Evolutionary conservation across 2,329 filamentous ascomycete species (phyloP), one percentile per base, ranked within the genome.

Genomic region (Colletotrichum sp.): DNA sequence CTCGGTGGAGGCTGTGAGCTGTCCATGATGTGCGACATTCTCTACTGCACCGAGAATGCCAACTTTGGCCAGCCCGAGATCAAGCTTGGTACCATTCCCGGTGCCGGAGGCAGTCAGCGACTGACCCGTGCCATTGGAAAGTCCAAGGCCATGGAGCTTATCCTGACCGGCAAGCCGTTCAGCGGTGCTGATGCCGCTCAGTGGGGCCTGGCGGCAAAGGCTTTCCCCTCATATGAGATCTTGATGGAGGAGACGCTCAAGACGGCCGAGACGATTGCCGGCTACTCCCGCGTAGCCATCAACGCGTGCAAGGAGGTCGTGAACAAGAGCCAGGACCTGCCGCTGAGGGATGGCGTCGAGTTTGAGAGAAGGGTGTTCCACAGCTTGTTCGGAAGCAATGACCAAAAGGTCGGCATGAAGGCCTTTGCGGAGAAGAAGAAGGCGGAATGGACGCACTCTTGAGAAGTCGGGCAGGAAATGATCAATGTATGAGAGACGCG

Each of bases 1-100:
- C 91, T 99, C 2, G 97, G 97, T 30, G 97, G 97, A 69, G 97
- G 97, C 63, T 99, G 97, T 84, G 97, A 99, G 88, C 91, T 99
- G 16, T 96, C 97, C 66, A 94, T 99, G 90, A 99, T 99, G 97
- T 95, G 94, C 82, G 97, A 99, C 84, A 93, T 99, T 79, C 87
- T 99, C 76, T 99, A 99, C 89, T 97, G 95, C 87, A 96, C 95
- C 3, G 90, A 93, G 67, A 92, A 86, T 18, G 96, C 97, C 79
- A 98, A 95, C 81, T 98, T 99, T 83, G 97, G 97, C 15, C 97
- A 99, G 87, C 97, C 97, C 1, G 97, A 99, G 89, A 95, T 99
- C 88, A 98, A 98, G 87, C 90, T 99, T 5, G 97, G 97, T 30
- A 94, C 94, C 3, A 95, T 99, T 72, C 97, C 97, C 1, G 97